Evolutionary conservation across 441 rosid species (phyloP).

Genomic region (Aquilaria agallochum): DNA sequence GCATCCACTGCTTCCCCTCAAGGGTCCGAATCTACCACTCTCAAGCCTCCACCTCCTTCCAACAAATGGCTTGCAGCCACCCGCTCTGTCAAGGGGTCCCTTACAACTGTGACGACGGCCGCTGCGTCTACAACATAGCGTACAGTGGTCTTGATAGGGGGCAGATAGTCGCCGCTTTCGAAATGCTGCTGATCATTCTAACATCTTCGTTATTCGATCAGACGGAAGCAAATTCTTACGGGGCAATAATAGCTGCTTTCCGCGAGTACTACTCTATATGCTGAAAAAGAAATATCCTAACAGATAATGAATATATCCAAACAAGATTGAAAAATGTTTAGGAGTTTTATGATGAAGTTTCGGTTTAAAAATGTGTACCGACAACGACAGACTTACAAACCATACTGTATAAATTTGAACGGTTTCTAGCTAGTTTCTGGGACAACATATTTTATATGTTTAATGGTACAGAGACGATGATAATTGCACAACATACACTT

Average conservation of each 20-base stretch:
- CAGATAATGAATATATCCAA: too few relatives aligned
- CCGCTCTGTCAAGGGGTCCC: background rate
- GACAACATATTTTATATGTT: background rate
- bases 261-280: too few relatives aligned
- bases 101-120: background rate
- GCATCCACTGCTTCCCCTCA: background rate
- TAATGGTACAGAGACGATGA: background rate
- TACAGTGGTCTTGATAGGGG: background rate
- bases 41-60: background rate
- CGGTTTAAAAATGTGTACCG: too few relatives aligned
- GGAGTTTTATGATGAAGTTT: too few relatives aligned
- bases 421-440: background rate
- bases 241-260: too few relatives aligned
- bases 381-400: too few relatives aligned
- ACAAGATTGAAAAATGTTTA: too few relatives aligned
- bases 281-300: too few relatives aligned
- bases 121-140: background rate
- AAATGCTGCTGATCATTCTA: background rate
- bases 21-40: background rate
- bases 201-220: background rate
- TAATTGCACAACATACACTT: background rate
- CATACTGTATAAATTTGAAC: too few relatives aligned
- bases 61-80: background rate
- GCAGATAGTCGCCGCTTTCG: background rate
- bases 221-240: background rate